Conservation (phyloP, 495 filamentous ascomycete genomes). For the Podospora pseudopauciseta region DNA sequence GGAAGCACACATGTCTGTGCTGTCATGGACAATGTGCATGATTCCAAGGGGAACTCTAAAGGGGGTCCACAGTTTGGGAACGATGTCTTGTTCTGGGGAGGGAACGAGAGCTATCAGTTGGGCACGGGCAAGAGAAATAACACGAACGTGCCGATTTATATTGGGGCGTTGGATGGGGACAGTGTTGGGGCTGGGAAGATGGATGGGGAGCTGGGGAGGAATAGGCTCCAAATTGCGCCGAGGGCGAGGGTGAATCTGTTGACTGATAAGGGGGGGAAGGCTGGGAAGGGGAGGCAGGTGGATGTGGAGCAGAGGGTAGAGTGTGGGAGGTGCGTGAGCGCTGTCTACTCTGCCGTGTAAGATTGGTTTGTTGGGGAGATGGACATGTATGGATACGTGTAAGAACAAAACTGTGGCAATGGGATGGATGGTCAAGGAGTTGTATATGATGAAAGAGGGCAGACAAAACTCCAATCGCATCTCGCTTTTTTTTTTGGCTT, state of each 20-base stretch:
- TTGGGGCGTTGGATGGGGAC: conserved; percentile 64
- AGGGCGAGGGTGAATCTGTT: conserved; percentile 52
- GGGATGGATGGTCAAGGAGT: neutral
- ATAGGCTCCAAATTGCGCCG: conserved; percentile 85
- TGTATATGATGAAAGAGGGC: neutral
- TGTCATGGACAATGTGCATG: conserved; percentile 70
- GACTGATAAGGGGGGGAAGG: conserved; percentile 48
- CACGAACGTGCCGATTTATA: conserved; percentile 64
- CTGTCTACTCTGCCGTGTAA: conserved; percentile 61
- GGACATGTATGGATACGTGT: neutral
- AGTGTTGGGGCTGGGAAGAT: conserved; percentile 27
- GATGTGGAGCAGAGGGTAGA: conserved; percentile 83
- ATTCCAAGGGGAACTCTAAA: conserved; percentile 48
- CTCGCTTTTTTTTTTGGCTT: neutral
- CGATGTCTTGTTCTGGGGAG: conserved; percentile 89
- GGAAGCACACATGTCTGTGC: conserved; percentile 78
- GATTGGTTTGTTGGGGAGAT: neutral
- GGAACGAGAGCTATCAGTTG: conserved; percentile 89
- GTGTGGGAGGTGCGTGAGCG: conserved; percentile 72
- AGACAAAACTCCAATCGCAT: neutral
- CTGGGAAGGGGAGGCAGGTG: conserved; percentile 60
- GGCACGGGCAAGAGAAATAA: conserved; percentile 90
- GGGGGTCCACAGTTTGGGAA: conserved; percentile 77
- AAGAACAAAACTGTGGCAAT: neutral
- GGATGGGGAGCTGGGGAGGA: conserved; percentile 47